Conservation (phyloP, 225 moss, liverwort and hornwort genomes). For the Polytrichum formosum region DNA sequence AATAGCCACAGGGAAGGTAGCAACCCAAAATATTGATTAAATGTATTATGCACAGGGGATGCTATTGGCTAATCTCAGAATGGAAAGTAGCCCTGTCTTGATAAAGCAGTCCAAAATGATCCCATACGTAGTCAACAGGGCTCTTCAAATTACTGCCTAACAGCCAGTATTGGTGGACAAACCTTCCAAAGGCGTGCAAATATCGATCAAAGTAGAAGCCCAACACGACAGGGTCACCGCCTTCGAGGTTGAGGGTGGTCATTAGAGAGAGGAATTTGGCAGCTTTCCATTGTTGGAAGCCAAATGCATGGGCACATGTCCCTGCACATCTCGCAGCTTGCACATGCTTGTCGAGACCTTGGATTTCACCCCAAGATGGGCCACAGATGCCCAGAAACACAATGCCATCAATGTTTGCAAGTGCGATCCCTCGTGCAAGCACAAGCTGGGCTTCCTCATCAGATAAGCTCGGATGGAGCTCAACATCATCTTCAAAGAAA, state of each 20-base stretch:
- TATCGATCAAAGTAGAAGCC: slow-evolving; percentile 47
- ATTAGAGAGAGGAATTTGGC: slow-evolving; percentile 40
- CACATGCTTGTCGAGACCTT: background rate
- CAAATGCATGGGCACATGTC: slow-evolving; percentile 56
- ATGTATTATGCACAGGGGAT: background rate
- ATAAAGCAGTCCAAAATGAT: slow-evolving; percentile 41
- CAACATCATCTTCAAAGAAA: slow-evolving; percentile 54
- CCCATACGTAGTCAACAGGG: background rate
- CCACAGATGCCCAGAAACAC: slow-evolving; percentile 47
- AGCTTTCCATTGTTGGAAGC: slow-evolving; percentile 43
- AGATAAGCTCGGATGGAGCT: slow-evolving; percentile 26
- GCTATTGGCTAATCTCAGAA: slow-evolving; percentile 25
- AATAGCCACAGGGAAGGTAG: too few relatives aligned
- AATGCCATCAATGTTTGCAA: slow-evolving; percentile 28
- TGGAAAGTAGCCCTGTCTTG: slow-evolving; percentile 37
- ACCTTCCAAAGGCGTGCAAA: slow-evolving; percentile 21
- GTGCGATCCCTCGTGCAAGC: slow-evolving; percentile 23
- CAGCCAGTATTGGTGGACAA: slow-evolving; percentile 36
- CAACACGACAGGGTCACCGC: slow-evolving; percentile 12
- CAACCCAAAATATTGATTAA: too few relatives aligned
- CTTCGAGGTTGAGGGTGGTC: slow-evolving; percentile 26
- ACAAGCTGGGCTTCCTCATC: slow-evolving; percentile 6
- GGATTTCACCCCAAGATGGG: slow-evolving; percentile 12
- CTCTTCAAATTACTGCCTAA: slow-evolving; percentile 50
- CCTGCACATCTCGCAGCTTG: slow-evolving; percentile 39